Conservation (phyloP, 345 rosid species). For the Heritiera fomes region DNA sequence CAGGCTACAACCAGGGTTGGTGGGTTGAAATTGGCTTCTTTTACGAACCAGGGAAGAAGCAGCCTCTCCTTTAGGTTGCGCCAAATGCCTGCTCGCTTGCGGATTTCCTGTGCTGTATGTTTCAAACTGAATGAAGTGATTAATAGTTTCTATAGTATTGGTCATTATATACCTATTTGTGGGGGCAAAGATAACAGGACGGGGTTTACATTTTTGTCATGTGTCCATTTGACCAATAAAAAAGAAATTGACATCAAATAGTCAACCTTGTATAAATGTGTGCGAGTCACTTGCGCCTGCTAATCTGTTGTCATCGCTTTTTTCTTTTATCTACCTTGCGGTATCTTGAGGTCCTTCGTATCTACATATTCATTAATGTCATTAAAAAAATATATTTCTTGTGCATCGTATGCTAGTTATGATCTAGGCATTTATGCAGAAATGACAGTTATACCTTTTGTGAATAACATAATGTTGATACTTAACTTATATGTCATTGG, state of each 20-base stretch:
- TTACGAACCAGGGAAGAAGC: slow-evolving; percentile 38
- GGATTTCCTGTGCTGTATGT: slow-evolving; percentile 61
- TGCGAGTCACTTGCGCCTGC: neutral
- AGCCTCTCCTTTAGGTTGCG: slow-evolving; percentile 37
- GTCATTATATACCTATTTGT: neutral
- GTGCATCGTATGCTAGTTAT: neutral
- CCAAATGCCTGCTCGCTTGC: slow-evolving; percentile 44
- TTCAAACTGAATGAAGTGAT: neutral
- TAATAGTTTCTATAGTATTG: neutral
- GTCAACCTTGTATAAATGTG: neutral
- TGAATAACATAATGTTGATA: slow-evolving; percentile 4
- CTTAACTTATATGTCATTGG: neutral
- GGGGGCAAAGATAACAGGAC: neutral
- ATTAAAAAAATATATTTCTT: neutral
- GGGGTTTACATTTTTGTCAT: neutral
- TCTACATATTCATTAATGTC: neutral
- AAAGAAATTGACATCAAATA: neutral
- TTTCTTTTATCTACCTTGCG: neutral
- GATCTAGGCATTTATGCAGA: neutral
- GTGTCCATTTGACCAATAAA: neutral
- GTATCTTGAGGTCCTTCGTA: neutral
- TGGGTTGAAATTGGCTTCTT: slow-evolving; percentile 33
- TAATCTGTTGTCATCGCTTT: neutral
- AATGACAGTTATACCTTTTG: neutral
- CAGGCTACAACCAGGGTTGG: slow-evolving; percentile 36